Base-by-base conservation (phyloP, 352 stramenopile genomes). In the Phytophthora tubulina region DNA sequence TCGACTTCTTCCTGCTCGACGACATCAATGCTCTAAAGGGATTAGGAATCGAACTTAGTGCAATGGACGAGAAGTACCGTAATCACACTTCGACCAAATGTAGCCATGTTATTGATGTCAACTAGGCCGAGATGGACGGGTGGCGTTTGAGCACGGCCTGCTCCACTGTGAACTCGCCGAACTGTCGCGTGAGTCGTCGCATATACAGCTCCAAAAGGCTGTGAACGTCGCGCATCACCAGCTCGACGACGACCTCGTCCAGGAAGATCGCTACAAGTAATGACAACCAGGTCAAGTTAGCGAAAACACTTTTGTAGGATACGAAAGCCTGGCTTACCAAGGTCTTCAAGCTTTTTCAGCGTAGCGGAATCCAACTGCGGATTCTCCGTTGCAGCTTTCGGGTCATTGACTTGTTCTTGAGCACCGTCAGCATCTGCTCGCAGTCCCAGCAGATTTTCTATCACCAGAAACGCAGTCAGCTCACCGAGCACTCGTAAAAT, bases 201-300 rank as follows among this genome's bases (percentile, higher is more conserved):
- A 95, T 53, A 63, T 92, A 95, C 7, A 80, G 63, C 3, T 93
- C 83, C 35, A 95, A 66, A 5, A 95, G 74, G 35, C 62, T 81
- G 42, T 94, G 84, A 35, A 93, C 73, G 45, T 95, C 88, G 30
- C 86, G 83, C 82, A 93, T 90, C 6, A 93, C 81, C 30, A 95
- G 69, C 33, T 94, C 85, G 11, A 90, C 64, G n/a, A 95, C 82
- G 21, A 95, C 80, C 62, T 95, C 88, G 27, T 95, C 82, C 15
- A 95, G 70, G 51, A 94, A 94, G 14, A 90, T 75, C 6, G 84
- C 86, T 93, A n/a, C 9, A 27, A 27, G 21, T 27, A 27, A 27
- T 27, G 21, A 27, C 21, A 27, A 27, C 21, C 21, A 27, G 21
- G 21, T 27, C 21, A 27, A 1, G 21, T 27, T 27, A 27, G 21